These are phyloP conservation scores for Lojkania enalia DNA, from an alignment of 2,329 filamentous ascomycete species.

Conservation along the genomic window DNA sequence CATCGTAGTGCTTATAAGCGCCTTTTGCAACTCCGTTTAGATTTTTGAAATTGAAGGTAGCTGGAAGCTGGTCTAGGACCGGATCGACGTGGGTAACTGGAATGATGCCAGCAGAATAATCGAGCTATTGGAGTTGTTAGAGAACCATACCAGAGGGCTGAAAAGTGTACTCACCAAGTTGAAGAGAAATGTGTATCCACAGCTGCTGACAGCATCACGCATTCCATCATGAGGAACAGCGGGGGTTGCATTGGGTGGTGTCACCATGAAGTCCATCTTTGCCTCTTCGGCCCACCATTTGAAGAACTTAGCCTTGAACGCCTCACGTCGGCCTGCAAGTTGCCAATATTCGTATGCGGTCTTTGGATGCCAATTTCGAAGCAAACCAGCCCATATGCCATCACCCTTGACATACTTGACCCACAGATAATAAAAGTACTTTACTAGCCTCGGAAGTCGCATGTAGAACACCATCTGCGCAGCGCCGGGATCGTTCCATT, in stretches of 20 bases:
- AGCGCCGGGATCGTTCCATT: slow-evolving; percentile 79
- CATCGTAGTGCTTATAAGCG: slow-evolving; percentile 85
- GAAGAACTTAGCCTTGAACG: slow-evolving; percentile 77
- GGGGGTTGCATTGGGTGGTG: slow-evolving; percentile 86
- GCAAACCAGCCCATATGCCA: slow-evolving; percentile 73
- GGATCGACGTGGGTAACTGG: slow-evolving; percentile 85
- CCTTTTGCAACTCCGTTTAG: slow-evolving; percentile 80
- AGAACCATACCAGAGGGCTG: neutral
- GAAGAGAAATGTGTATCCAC: slow-evolving; percentile 92
- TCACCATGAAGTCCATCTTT: slow-evolving; percentile 75
- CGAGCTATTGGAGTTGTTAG: slow-evolving; percentile 60
- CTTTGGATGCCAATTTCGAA: slow-evolving; percentile 74
- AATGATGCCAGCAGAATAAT: slow-evolving; percentile 81
- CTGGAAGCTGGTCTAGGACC: slow-evolving; percentile 66
- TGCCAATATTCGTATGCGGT: slow-evolving; percentile 80
- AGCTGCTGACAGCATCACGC: slow-evolving; percentile 81
- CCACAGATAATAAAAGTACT: slow-evolving; percentile 87
- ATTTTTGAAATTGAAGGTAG: slow-evolving; percentile 61
- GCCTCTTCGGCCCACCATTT: slow-evolving; percentile 76
- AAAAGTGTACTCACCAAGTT: slow-evolving; percentile 66
- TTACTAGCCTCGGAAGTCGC: slow-evolving; percentile 70
- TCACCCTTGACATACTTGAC: slow-evolving; percentile 82
- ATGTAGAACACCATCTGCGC: slow-evolving; percentile 75
- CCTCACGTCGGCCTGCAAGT: slow-evolving; percentile 74
- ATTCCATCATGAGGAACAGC: slow-evolving; percentile 86